Evolutionary conservation across 192 early-diverging fungal genomes (phyloP).

Genomic region (Dissophora globulifera): DNA sequence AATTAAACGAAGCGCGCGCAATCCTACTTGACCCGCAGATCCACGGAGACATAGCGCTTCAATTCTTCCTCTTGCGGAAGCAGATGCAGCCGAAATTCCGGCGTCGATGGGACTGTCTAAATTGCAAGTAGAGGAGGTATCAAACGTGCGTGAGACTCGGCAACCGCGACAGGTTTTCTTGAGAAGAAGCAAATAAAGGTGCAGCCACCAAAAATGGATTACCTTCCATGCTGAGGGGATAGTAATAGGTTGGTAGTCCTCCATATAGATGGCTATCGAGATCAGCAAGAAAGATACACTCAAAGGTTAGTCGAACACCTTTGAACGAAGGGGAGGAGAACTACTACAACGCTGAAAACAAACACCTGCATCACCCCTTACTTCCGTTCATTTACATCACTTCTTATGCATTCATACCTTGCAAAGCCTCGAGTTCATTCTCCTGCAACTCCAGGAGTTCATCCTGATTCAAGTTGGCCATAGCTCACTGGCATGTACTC

Average conservation of each 20-base stretch:
- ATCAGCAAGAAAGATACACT: background rate
- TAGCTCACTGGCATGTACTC: conserved; percentile 1
- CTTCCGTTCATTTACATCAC: too few relatives aligned
- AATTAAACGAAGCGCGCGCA: background rate
- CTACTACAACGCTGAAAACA: too few relatives aligned
- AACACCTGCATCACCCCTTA: too few relatives aligned
- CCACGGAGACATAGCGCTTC: conserved; percentile 58
- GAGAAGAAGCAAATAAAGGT: too few relatives aligned
- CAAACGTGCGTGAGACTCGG: background rate
- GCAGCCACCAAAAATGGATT: too few relatives aligned
- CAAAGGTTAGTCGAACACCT: too few relatives aligned
- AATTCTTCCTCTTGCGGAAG: conserved; percentile 58
- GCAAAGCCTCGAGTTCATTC: conserved; percentile 77
- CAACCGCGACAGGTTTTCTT: background rate
- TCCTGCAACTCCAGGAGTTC: conserved; percentile 71
- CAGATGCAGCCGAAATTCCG: conserved; percentile 65
- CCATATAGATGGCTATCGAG: conserved; percentile 70
- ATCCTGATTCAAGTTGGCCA: conserved; percentile 55
- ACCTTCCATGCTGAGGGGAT: conserved; percentile 66
- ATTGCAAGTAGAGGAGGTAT: background rate
- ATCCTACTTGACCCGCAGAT: conserved; percentile 63
- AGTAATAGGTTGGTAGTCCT: conserved; percentile 61
- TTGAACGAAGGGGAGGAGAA: too few relatives aligned
- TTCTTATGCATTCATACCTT: too few relatives aligned
- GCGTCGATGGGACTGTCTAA: conserved; percentile 55